A percentile compares a stretch with the other conserved stretches of the same genome.
Evolutionary conservation across 495 filamentous ascomycete species (phyloP).

Genomic region (Tirmania nivea): DNA sequence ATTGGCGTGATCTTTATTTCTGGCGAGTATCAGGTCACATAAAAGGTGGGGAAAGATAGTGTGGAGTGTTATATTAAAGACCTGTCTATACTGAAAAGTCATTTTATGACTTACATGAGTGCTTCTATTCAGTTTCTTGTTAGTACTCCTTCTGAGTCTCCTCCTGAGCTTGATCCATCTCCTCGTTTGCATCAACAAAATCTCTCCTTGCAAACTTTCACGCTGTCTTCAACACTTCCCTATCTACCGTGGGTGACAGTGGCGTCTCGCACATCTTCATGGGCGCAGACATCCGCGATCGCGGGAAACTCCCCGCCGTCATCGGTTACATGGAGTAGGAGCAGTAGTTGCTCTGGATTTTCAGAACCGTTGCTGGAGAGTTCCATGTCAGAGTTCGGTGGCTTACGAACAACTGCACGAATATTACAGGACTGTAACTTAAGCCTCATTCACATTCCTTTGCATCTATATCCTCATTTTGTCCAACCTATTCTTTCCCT

Average conservation of each 20-base stretch:
- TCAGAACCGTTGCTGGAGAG: slow-evolving; percentile 7
- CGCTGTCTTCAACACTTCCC: slow-evolving; percentile 4
- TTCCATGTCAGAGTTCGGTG: slow-evolving; percentile 5
- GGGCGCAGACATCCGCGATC: slow-evolving; percentile 6
- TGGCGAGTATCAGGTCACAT: not conserved
- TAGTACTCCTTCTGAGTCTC: slow-evolving; percentile 14
- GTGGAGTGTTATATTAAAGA: not conserved
- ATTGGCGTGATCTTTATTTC: not conserved
- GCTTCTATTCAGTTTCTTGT: slow-evolving; percentile 21
- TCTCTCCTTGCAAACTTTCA: not conserved
- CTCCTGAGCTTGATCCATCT: slow-evolving; percentile 4
- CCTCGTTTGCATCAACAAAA: not conserved
- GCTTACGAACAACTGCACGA: slow-evolving; percentile 20
- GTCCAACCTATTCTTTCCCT: slow-evolving; percentile 65
- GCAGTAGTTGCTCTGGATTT: slow-evolving; percentile 11
- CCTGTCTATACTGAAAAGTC: not conserved
- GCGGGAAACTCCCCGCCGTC: slow-evolving; percentile 13
- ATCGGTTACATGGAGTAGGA: slow-evolving; percentile 6
- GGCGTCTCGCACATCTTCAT: slow-evolving; percentile 3
- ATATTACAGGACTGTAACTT: slow-evolving; percentile 57
- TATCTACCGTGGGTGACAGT: not conserved
- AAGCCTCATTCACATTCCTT: slow-evolving; percentile 75
- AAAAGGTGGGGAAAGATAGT: not conserved
- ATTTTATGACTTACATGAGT: slow-evolving; percentile 19
- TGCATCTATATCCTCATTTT: slow-evolving; percentile 59